Percentiles rank a stretch among this genome's conserved stretches.
Evolutionary conservation across 2,329 filamentous ascomycete species (phyloP).

Genomic region (Clonostachys sp.): DNA sequence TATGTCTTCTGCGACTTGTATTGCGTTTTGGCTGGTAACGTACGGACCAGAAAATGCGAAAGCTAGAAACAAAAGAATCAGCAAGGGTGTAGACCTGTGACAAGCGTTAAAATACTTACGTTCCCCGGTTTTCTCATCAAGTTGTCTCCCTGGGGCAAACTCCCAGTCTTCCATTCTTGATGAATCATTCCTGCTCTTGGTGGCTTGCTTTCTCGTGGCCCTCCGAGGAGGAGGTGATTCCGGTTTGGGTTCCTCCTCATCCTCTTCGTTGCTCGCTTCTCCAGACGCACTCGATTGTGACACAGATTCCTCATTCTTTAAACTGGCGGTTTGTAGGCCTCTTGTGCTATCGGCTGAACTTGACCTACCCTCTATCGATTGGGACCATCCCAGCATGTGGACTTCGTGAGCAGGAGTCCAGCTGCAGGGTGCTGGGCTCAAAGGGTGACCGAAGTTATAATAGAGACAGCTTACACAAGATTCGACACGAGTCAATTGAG

Average conservation of each 20-base stretch:
- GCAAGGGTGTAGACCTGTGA: not conserved
- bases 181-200: not conserved
- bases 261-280: not conserved
- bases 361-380: not conserved
- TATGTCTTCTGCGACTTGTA: slow-evolving; percentile 28
- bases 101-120: slow-evolving; percentile 22
- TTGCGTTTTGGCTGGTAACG: slow-evolving; percentile 25
- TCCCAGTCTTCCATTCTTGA: slow-evolving; percentile 35
- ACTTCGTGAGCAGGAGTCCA: no score
- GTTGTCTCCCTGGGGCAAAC: slow-evolving; percentile 34
- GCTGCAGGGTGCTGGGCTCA: no score
- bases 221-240: not conserved
- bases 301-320: no score
- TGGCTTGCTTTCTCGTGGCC: slow-evolving; percentile 11
- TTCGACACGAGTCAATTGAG: no score
- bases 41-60: slow-evolving; percentile 38
- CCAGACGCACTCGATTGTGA: not conserved
- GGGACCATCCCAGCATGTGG: not conserved
- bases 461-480: no score
- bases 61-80: slow-evolving; percentile 16
- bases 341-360: not conserved
- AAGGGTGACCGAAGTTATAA: no score
- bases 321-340: not conserved
- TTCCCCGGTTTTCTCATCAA: slow-evolving; percentile 16
- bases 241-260: not conserved